These are phyloP conservation scores for Populus hybrid DNA, from an alignment of 441 rosid genomes.

Conservation along the genomic window DNA sequence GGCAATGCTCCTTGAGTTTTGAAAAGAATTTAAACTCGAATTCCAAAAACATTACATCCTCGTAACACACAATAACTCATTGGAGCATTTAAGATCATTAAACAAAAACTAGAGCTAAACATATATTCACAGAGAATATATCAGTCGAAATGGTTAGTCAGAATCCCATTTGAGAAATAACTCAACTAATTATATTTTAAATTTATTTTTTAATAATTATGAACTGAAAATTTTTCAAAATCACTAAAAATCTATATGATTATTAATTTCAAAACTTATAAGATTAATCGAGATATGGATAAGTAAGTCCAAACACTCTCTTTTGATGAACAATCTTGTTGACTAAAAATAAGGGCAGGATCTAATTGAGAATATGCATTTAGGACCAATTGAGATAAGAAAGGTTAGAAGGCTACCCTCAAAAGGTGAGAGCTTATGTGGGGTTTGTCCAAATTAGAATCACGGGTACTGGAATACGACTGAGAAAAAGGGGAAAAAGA, in stretches of 20 bases:
- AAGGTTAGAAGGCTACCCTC: background rate
- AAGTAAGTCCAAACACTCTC: rapidly evolving
- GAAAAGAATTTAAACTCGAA: background rate
- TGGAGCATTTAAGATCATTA: too few relatives aligned
- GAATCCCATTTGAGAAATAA: rapidly evolving
- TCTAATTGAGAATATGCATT: background rate
- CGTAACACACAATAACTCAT: background rate
- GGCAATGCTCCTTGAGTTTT: background rate
- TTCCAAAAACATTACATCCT: background rate
- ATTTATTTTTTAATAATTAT: rapidly evolving
- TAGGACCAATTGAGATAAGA: background rate
- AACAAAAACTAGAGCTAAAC: too few relatives aligned
- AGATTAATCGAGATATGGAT: too few relatives aligned
- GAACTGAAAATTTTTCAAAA: rapidly evolving
- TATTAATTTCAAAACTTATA: rapidly evolving
- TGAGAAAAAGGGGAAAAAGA: too few relatives aligned
- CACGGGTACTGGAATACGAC: too few relatives aligned
- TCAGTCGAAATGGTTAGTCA: background rate
- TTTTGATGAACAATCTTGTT: background rate
- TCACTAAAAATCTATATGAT: rapidly evolving
- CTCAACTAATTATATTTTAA: too few relatives aligned
- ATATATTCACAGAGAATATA: too few relatives aligned
- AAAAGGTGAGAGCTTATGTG: background rate
- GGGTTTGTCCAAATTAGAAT: background rate
- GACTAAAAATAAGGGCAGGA: background rate